Conservation (phyloP, 148 eudicot species). For the Silene uniflora region DNA sequence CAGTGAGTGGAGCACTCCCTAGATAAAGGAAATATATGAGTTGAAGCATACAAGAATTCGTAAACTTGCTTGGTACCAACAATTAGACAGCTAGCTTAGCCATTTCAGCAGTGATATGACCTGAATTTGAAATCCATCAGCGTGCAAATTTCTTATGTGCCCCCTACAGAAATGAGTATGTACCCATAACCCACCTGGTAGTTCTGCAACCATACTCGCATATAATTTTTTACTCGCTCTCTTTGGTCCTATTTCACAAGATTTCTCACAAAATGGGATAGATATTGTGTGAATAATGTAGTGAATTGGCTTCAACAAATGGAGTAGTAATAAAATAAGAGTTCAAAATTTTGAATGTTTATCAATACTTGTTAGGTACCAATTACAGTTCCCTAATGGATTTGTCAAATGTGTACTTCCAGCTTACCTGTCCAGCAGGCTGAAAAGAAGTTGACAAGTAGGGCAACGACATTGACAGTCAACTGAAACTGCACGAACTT, state of each 20-base stretch:
- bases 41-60: conserved; percentile 1
- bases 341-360: not conserved
- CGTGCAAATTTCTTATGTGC: not conserved
- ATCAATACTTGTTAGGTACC: not conserved
- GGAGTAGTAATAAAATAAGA: not conserved
- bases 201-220: not conserved
- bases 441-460: conserved; percentile 84
- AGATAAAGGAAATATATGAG: conserved; percentile 8
- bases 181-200: not conserved
- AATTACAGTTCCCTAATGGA: not conserved
- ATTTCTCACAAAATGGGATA: not conserved
- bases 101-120: not conserved
- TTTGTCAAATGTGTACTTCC: not conserved
- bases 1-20: conserved; percentile 94
- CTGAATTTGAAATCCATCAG: not conserved
- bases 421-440: conserved; percentile 85
- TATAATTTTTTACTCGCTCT: not conserved
- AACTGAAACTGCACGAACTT: conserved; percentile 96
- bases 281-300: not conserved
- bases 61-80: not conserved
- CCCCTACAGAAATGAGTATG: not conserved
- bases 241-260: not conserved
- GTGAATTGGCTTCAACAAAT: not conserved
- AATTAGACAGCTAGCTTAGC: not conserved
- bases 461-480: conserved; percentile 91